A percentile compares a stretch with the other conserved stretches of the same genome.
Conservation (phyloP, 2,329 filamentous ascomycete species). For the Diaporthe citrichinensis region DNA sequence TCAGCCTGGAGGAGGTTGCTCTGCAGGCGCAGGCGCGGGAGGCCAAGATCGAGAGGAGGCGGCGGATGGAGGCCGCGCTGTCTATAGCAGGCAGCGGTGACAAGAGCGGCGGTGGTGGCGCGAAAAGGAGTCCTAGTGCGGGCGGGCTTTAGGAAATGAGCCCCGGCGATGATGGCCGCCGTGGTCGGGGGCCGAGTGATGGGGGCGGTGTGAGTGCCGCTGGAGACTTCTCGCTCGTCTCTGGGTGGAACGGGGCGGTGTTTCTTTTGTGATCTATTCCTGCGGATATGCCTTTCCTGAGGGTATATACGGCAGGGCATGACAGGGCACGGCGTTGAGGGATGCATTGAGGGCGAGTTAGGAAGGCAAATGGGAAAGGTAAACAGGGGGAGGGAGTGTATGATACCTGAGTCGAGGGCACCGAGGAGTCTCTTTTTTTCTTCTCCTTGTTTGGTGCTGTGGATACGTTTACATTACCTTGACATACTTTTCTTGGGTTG, state of each 20-base stretch:
- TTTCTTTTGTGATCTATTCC: conserved; percentile 27
- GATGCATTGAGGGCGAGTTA: conserved; percentile 6
- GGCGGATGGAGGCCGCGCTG: conserved; percentile 37
- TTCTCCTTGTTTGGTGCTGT: conserved; percentile 3
- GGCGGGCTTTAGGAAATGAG: conserved; percentile 21
- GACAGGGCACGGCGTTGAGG: conserved; percentile 6
- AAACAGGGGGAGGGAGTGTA: conserved; percentile 3
- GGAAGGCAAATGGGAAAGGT: conserved; percentile 4
- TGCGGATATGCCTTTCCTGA: not conserved
- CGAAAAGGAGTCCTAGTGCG: conserved; percentile 20
- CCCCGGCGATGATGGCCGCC: not conserved
- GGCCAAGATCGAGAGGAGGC: conserved; percentile 44
- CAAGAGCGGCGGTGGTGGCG: not conserved
- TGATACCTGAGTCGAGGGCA: conserved; percentile 31
- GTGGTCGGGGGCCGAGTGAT: not conserved
- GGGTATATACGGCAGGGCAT: not conserved
- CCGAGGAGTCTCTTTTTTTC: not conserved
- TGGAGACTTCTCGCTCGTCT: conserved; percentile 13
- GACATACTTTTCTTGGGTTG: conserved; percentile 24
- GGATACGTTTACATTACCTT: conserved; percentile 18
- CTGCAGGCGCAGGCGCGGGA: conserved; percentile 47
- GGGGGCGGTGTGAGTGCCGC: not conserved
- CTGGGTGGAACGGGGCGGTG: conserved; percentile 8
- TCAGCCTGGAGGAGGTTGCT: conserved; percentile 79
- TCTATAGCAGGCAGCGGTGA: conserved; percentile 11